Evolutionary conservation across 1,284 basidiomycete species (phyloP).

Genomic region (Ustilago hordei): DNA sequence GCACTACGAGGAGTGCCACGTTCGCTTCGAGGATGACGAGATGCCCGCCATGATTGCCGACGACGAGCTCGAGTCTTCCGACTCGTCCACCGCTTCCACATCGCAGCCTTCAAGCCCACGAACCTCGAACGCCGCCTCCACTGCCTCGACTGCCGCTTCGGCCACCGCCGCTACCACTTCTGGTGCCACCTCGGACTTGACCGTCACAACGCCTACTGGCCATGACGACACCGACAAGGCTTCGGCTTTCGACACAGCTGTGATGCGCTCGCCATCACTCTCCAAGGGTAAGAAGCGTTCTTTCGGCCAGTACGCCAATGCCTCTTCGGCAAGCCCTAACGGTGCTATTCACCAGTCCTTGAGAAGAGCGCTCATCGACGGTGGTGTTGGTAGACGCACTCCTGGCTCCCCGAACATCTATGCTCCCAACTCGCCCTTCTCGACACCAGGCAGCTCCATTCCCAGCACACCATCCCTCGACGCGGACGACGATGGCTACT

Average conservation of each 20-base stretch:
- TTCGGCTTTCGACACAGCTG: constrained; percentile 64
- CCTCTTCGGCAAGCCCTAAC: constrained; percentile 35
- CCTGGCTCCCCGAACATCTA: constrained; percentile 61
- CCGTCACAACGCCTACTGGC: constrained; percentile 34
- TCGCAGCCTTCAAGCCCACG: constrained; percentile 62
- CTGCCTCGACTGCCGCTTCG: constrained; percentile 24
- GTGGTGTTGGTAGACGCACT: constrained; percentile 59
- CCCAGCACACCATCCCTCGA: constrained; percentile 64
- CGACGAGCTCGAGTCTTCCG: constrained; percentile 60
- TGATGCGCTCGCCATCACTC: constrained; percentile 59
- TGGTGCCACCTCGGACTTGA: constrained; percentile 22
- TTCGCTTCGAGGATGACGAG: constrained; percentile 68
- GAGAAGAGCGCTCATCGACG: constrained; percentile 66
- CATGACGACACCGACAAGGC: constrained; percentile 55
- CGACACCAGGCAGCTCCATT: constrained; percentile 65
- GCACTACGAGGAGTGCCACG: constrained; percentile 69
- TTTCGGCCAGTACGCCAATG: constrained; percentile 59
- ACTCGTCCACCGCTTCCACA: constrained; percentile 52
- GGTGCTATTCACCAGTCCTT: constrained; percentile 60
- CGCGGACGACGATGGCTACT: constrained; percentile 60
- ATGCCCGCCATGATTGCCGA: constrained; percentile 61
- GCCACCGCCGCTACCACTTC: constrained; percentile 27
- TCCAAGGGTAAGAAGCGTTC: constrained; percentile 67
- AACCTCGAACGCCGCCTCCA: constrained; percentile 41
- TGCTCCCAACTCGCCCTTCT: constrained; percentile 67